Percentiles rank a stretch among this genome's conserved stretches.
phyloP scores from a whole-genome alignment of 78 protist species.

The Planoprotostelium fungivorum region DNA sequence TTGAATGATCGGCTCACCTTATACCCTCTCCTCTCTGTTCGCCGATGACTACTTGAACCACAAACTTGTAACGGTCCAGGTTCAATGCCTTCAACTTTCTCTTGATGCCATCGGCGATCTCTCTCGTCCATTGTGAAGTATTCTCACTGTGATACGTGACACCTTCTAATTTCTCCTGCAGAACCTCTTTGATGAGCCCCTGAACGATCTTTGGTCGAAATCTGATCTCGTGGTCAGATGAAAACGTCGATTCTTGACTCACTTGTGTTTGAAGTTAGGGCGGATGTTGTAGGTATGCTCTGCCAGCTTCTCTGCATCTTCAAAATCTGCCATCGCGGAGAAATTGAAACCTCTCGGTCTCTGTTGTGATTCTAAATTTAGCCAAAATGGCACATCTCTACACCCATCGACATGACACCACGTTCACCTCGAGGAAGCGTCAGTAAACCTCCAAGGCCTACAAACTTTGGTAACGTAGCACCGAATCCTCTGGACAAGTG shows the following conservation, averaged over 20 bases:
- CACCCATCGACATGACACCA: background rate
- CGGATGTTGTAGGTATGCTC: background rate
- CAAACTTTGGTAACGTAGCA: background rate
- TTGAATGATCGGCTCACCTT: background rate
- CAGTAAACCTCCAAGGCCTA: background rate
- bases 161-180: constrained; percentile 15
- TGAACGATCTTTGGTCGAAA: constrained; percentile 25
- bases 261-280: constrained; percentile 2
- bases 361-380: background rate
- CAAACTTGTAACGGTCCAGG: constrained; percentile 25
- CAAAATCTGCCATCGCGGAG: background rate
- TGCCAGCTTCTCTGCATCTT: background rate
- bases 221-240: background rate
- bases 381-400: background rate
- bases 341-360: no score
- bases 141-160: constrained; percentile 13
- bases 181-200: constrained; percentile 9
- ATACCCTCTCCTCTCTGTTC: constrained; percentile 56
- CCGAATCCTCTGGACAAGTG: background rate
- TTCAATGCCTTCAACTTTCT: constrained; percentile 2
- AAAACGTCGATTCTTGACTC: background rate
- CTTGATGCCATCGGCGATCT: constrained; percentile 33
- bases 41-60: constrained; percentile 38
- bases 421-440: background rate
- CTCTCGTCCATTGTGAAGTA: constrained; percentile 9